These are phyloP conservation scores for Coemansia sp. DNA, from an alignment of 192 early-diverging fungal genomes.

Conservation along the genomic window DNA sequence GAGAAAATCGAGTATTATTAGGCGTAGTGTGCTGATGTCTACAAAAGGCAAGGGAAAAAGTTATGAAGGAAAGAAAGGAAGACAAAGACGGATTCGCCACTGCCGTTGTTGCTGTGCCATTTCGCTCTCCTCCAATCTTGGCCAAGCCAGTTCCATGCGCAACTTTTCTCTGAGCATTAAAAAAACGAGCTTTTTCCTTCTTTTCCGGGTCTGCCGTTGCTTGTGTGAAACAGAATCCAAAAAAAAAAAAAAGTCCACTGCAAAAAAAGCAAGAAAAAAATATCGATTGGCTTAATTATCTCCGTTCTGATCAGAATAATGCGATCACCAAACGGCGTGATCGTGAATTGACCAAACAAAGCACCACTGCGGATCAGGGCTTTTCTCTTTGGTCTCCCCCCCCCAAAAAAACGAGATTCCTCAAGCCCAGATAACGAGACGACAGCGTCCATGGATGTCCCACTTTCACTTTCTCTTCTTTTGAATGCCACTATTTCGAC, in stretches of 20 bases:
- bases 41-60: conserved; percentile 14
- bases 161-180: no score
- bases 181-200: no score
- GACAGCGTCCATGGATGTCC: no score
- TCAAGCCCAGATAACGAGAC: no score
- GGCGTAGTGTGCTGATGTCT: conserved; percentile 3
- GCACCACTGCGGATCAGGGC: neutral
- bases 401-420: no score
- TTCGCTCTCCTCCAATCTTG: no score
- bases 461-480: neutral
- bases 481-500: neutral
- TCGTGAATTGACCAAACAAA: neutral
- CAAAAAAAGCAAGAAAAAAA: neutral
- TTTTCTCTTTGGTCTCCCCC: neutral
- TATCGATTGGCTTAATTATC: neutral
- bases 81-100: neutral
- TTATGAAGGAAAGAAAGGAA: neutral
- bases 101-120: no score
- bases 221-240: no score
- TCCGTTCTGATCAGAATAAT: neutral
- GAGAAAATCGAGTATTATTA: neutral
- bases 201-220: no score
- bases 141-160: no score
- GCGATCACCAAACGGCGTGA: no score
- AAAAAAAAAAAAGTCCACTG: no score